Percentiles rank a stretch among this genome's conserved stretches.
phyloP scores from a whole-genome alignment of 2,329 filamentous ascomycete species.

The Penicillium verrucosum region DNA sequence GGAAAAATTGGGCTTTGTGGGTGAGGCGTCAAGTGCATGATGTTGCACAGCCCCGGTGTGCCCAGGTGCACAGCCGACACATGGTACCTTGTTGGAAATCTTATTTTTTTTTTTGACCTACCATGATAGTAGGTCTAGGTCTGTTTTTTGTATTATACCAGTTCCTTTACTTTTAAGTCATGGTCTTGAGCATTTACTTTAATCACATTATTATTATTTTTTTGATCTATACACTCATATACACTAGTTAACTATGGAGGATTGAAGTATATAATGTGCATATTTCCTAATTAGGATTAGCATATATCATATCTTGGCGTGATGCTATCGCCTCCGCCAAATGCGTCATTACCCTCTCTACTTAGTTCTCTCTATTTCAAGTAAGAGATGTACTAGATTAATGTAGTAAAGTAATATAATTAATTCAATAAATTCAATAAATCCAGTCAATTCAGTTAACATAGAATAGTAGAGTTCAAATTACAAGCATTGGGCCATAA shows the following conservation, averaged over 20 bases:
- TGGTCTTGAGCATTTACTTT: not conserved
- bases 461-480: not conserved
- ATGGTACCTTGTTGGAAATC: not conserved
- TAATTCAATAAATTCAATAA: too few species aligned
- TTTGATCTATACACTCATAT: not conserved
- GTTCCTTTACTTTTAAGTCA: not conserved
- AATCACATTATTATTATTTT: not conserved
- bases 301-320: not conserved
- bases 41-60: not conserved
- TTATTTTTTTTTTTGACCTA: not conserved
- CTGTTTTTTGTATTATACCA: conserved; percentile 5
- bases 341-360: not conserved
- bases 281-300: not conserved
- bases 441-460: too few species aligned
- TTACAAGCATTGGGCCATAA: not conserved
- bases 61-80: conserved; percentile 1
- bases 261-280: not conserved
- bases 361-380: too few species aligned
- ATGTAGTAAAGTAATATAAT: not conserved
- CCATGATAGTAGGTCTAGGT: not conserved
- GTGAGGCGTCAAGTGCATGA: conserved; percentile 7
- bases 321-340: not conserved
- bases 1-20: conserved; percentile 74
- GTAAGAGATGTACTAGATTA: not conserved
- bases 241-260: too few species aligned